Evolutionary conservation across 2,329 filamentous ascomycete genomes (phyloP).

Genomic region (Colletotrichum zoysiae): DNA sequence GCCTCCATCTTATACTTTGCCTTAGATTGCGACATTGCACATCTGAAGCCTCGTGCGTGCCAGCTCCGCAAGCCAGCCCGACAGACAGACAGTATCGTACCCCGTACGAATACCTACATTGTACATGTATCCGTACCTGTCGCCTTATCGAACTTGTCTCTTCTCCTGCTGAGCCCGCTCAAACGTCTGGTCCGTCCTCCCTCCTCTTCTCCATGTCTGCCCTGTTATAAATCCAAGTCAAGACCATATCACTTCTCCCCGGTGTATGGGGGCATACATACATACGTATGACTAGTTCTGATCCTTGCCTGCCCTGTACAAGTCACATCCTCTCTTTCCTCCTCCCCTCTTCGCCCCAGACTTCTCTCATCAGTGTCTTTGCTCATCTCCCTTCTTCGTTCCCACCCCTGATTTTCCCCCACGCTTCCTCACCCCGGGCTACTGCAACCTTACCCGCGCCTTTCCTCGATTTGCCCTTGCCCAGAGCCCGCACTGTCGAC

Average conservation of each 20-base stretch:
- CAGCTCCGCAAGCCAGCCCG: slow-evolving; percentile 29
- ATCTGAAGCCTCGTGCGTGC: slow-evolving; percentile 35
- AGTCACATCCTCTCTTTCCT: slow-evolving; percentile 10
- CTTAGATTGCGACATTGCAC: slow-evolving; percentile 41
- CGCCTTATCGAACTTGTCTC: slow-evolving; percentile 1
- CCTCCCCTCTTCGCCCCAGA: slow-evolving; percentile 8
- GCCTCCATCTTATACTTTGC: slow-evolving; percentile 17
- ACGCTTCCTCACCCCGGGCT: slow-evolving; percentile 40
- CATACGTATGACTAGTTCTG: slow-evolving; percentile 25
- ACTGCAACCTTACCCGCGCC: slow-evolving; percentile 43
- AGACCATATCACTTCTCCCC: not conserved
- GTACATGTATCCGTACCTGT: not conserved
- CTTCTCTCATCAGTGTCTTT: slow-evolving; percentile 13
- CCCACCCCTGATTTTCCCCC: slow-evolving; percentile 39
- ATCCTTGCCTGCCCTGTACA: not conserved
- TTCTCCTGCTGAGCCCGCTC: slow-evolving; percentile 2
- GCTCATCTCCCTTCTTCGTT: slow-evolving; percentile 37
- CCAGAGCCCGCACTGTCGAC: slow-evolving; percentile 37
- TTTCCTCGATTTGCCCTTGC: slow-evolving; percentile 37
- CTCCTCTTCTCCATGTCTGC: slow-evolving; percentile 1
- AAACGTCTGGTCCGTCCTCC: not conserved
- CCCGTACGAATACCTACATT: not conserved
- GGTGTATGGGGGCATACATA: not conserved
- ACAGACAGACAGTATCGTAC: not conserved
- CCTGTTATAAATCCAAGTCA: slow-evolving; percentile 3